Evolutionary conservation across 768 basidiomycete species (phyloP).

Genomic region (Pleurotus platypus): DNA sequence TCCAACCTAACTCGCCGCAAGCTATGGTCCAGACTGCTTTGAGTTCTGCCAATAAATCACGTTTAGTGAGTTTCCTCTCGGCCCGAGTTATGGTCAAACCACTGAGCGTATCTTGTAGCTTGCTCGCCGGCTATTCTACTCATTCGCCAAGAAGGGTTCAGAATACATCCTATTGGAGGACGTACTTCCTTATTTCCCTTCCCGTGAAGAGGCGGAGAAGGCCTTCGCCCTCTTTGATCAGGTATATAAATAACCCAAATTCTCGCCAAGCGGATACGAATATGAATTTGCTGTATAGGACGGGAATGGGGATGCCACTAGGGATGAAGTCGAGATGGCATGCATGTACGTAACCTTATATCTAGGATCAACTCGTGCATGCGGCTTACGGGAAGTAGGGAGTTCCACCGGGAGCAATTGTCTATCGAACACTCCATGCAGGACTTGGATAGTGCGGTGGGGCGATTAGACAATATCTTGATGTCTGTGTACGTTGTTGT

Average conservation of each 20-base stretch:
- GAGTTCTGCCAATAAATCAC: conserved; percentile 76
- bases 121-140: conserved; percentile 83
- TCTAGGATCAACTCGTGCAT: neutral
- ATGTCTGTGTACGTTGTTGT: conserved; percentile 77
- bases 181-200: conserved; percentile 67
- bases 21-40: conserved; percentile 79
- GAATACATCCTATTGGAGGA: conserved; percentile 64
- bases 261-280: too few species aligned
- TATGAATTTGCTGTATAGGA: conserved; percentile 28
- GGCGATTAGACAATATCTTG: conserved; percentile 81
- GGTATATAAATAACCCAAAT: conserved; percentile 1
- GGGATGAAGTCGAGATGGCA: conserved; percentile 74
- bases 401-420: conserved; percentile 82
- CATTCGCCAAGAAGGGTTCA: conserved; percentile 61
- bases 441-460: conserved; percentile 87
- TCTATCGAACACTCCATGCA: conserved; percentile 84
- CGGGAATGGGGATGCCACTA: conserved; percentile 65
- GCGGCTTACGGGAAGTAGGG: conserved; percentile 32
- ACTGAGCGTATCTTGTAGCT: conserved; percentile 38
- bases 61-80: conserved; percentile 38
- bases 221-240: conserved; percentile 70
- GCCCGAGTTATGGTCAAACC: neutral
- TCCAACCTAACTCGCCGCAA: conserved; percentile 85
- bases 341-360: conserved; percentile 45
- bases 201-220: conserved; percentile 60